A percentile compares a stretch with the other conserved stretches of the same genome.
Conservation (phyloP, 2,329 filamentous ascomycete species). For the Claviceps sp. region DNA sequence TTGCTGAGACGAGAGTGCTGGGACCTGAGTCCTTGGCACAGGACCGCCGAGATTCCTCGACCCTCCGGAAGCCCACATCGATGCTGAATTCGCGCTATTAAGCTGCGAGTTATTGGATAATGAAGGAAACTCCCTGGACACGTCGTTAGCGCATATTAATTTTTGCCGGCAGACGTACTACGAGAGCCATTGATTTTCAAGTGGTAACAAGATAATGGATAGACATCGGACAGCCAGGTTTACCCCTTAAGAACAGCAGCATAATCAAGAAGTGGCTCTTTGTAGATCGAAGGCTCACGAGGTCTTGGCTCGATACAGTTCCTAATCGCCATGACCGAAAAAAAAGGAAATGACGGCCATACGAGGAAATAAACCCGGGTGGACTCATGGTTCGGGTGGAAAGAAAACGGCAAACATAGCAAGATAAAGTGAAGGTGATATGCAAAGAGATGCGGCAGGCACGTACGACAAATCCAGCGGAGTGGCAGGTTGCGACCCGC, state of each 20-base stretch:
- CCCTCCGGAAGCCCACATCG: constrained; percentile 41
- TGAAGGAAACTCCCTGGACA: constrained; percentile 48
- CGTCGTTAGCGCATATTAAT: neutral
- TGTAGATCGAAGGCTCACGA: constrained; percentile 3
- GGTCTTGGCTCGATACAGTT: constrained; percentile 8
- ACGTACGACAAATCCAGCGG: constrained; percentile 54
- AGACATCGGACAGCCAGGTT: neutral
- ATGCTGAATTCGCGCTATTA: constrained; percentile 32
- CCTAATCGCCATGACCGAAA: constrained; percentile 5
- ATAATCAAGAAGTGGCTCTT: constrained; percentile 12
- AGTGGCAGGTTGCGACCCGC: constrained; percentile 47
- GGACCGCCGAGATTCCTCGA: constrained; percentile 34
- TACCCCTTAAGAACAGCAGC: constrained; percentile 21
- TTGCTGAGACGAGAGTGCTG: constrained; percentile 37
- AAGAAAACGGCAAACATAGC: neutral
- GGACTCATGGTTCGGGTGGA: neutral
- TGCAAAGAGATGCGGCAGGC: constrained; percentile 4
- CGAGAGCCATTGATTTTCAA: neutral
- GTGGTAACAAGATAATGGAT: neutral
- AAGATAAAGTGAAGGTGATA: constrained; percentile 2
- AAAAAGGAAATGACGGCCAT: neutral
- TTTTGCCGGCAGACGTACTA: neutral
- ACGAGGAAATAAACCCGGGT: neutral
- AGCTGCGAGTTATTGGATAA: constrained; percentile 48
- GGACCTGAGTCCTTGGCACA: constrained; percentile 37